These are phyloP conservation scores for Claviceps arundinis DNA, from an alignment of 2,329 filamentous ascomycete genomes.

Conservation along the genomic window DNA sequence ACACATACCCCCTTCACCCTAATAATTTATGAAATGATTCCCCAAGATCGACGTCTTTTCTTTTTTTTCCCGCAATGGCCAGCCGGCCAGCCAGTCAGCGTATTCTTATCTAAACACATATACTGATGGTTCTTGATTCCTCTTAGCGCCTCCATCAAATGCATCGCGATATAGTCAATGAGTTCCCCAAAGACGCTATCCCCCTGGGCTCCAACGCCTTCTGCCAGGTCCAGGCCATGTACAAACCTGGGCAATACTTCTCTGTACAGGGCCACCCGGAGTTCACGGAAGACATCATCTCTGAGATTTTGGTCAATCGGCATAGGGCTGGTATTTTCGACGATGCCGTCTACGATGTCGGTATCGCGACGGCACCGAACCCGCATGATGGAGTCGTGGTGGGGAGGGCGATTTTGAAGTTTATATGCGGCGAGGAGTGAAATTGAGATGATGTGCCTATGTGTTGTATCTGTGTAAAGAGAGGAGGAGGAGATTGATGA, in stretches of 20 bases:
- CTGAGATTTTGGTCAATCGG: constrained; percentile 32
- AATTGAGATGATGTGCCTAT: background rate
- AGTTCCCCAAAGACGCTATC: constrained; percentile 24
- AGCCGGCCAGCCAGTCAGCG: background rate
- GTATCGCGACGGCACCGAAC: constrained; percentile 48
- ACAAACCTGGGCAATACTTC: constrained; percentile 24
- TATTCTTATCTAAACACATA: background rate
- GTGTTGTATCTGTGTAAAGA: background rate
- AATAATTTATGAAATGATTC: no score
- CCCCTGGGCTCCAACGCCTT: constrained; percentile 27
- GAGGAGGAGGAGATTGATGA: no score
- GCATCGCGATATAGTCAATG: constrained; percentile 31
- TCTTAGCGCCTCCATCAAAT: constrained; percentile 30
- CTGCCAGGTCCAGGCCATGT: constrained; percentile 31
- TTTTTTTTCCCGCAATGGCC: background rate
- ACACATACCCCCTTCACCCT: no score
- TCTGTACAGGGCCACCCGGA: constrained; percentile 37
- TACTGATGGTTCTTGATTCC: constrained; percentile 7
- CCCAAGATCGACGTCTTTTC: no score
- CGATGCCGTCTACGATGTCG: constrained; percentile 56
- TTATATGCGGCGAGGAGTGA: constrained; percentile 52
- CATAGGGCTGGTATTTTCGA: constrained; percentile 55
- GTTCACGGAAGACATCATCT: constrained; percentile 27
- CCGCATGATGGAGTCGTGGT: constrained; percentile 72
- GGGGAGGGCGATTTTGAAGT: constrained; percentile 60